phyloP scores from a whole-genome alignment of 1,139 yeast species.

The Hansenula anomala region DNA sequence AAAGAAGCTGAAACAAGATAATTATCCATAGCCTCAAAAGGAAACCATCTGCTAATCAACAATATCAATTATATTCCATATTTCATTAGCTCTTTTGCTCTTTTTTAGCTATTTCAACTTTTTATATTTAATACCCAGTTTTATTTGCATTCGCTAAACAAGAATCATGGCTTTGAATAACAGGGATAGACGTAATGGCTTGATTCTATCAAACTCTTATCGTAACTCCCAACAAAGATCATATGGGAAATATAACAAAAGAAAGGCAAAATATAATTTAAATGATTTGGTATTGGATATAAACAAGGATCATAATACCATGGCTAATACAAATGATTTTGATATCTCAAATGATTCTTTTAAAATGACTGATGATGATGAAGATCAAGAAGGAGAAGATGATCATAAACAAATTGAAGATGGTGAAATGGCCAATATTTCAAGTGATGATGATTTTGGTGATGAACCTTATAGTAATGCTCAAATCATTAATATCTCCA shows the following conservation, averaged over 20 bases:
- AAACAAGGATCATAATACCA: constrained; percentile 2
- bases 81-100: too few species aligned
- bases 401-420: constrained; percentile 3
- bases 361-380: constrained; percentile 17
- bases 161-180: constrained; percentile 7
- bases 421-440: constrained; percentile 1
- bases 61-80: too few species aligned
- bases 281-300: constrained; percentile 18
- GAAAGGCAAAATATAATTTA: constrained; percentile 17
- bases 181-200: constrained; percentile 21
- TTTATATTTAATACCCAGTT: too few species aligned
- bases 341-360: constrained; percentile 21
- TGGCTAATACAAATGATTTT: constrained; percentile 10
- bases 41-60: too few species aligned
- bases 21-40: too few species aligned
- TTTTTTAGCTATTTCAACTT: too few species aligned
- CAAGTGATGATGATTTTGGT: constrained; percentile 10
- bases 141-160: neutral
- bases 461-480: constrained; percentile 16
- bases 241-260: constrained; percentile 19
- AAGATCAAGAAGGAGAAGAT: neutral
- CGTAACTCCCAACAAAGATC: constrained; percentile 11
- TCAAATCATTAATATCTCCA: constrained; percentile 15
- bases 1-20: too few species aligned
- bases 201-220: constrained; percentile 11